Evolutionary conservation across 495 filamentous ascomycete genomes (phyloP), one percentile per base, ranked within the genome.

Genomic region (Penicillium fimorum): DNA sequence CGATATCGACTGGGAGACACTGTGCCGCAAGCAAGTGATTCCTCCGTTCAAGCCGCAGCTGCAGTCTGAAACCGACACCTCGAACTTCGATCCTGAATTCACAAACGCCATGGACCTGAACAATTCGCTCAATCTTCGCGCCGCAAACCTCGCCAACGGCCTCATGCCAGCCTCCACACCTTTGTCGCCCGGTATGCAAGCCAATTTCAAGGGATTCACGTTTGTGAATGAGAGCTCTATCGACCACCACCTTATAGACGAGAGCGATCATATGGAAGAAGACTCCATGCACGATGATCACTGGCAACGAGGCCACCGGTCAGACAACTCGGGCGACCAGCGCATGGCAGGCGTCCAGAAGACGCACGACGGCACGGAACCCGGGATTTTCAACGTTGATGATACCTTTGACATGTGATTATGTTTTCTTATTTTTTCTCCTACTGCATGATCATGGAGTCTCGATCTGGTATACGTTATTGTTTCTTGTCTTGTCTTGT

Each of bases 41-140:
- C 94, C 94, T 0, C 94, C 94, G 0, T 98, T 98, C 80, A 97
- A 97, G 77, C 94, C 94, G 10, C 93, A 94, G 68, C 83, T 98
- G 57, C 94, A 94, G 77, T 92, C 87, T 17, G 91, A 96, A 60
- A 90, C 90, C 4, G 95, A 98, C 66, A 95, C 93, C 4, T 96
- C 92, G 18, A 97, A 98, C 71, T 98, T 98, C 62, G 94, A 98
- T 64, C 94, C 94, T 1, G 95, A 97, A 69, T 98, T 98, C 70
- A 98, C 94, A 43, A 97, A 92, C 59, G 94, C 94, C 8, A 78
- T 97, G 33, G 88, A 91, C 25, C 70, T 61, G 55, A 76, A 73
- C 55, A 70, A 58, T 44, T 94, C 90, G 0, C 79, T 98, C 58
- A 97, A 97, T 67, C 88, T 93, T 61, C 85, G 92, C 38, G 94